Conservation (phyloP, 768 basidiomycete genomes). For the Boletales sp. region DNA sequence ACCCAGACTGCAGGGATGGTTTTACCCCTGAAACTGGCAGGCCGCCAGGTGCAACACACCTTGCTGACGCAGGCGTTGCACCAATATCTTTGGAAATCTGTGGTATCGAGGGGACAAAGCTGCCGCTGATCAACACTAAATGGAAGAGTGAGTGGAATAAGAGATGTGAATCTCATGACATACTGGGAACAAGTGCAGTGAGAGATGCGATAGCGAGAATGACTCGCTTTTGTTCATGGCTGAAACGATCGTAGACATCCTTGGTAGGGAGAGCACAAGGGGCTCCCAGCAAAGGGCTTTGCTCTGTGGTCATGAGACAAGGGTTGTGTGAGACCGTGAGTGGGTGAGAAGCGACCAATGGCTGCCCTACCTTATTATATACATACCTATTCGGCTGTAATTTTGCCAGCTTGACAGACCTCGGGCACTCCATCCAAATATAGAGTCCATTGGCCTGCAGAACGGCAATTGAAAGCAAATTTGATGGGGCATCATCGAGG, state of each 20-base stretch:
- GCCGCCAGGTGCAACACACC: conserved; percentile 31
- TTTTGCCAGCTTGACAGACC: neutral
- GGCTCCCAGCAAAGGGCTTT: neutral
- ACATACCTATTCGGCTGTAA: no score
- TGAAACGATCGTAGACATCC: conserved; percentile 59
- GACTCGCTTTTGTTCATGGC: conserved; percentile 41
- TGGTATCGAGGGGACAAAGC: conserved; percentile 73
- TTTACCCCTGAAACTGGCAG: neutral
- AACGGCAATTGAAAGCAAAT: no score
- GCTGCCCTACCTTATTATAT: no score
- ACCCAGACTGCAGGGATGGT: conserved; percentile 34
- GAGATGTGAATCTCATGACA: conserved; percentile 11
- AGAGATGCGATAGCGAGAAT: conserved; percentile 59
- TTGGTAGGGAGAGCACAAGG: conserved; percentile 11
- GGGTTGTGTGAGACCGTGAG: neutral
- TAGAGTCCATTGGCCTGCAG: no score
- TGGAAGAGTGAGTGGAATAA: neutral
- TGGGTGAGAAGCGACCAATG: no score
- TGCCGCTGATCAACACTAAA: conserved; percentile 63
- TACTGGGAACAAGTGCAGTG: conserved; percentile 63
- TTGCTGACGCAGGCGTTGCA: conserved; percentile 54
- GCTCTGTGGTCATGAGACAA: neutral
- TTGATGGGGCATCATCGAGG: no score
- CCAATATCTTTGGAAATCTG: conserved; percentile 65
- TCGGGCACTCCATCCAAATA: neutral